phyloP scores from a whole-genome alignment of 805 yeast genomes.

The Jamesozyma piceae region DNA sequence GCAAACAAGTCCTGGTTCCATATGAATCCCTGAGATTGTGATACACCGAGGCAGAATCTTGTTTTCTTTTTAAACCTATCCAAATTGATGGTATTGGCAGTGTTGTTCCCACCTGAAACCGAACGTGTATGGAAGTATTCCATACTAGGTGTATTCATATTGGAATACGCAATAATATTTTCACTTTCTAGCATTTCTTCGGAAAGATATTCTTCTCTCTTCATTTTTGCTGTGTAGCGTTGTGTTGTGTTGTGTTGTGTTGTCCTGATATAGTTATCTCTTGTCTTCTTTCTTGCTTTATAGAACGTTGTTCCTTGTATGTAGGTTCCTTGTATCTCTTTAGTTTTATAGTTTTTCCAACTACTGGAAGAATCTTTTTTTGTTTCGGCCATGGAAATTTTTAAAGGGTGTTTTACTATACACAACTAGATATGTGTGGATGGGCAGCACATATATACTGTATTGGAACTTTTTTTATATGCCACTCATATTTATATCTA shows the following conservation, averaged over 20 bases:
- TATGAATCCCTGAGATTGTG: slow-evolving; percentile 61
- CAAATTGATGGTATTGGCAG: slow-evolving; percentile 13
- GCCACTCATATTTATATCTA: no score
- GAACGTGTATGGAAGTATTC: neutral
- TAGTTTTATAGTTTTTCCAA: no score
- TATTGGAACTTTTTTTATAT: no score
- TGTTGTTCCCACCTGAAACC: slow-evolving; percentile 4
- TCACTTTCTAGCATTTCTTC: neutral
- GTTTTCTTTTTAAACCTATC: neutral
- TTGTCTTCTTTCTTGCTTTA: no score
- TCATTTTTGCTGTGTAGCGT: neutral
- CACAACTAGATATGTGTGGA: no score
- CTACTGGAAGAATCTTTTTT: no score
- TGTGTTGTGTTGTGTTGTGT: neutral
- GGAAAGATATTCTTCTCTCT: neutral
- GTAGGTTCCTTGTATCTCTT: no score
- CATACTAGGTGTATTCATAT: neutral
- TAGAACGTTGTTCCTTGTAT: no score
- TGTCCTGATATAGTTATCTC: no score
- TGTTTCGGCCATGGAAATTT: no score
- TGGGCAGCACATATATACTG: no score
- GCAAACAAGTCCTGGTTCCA: slow-evolving; percentile 77
- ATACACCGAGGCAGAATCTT: neutral
- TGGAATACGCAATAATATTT: neutral
- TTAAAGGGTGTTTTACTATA: no score